These are phyloP conservation scores for Lasiosphaeria ovina DNA, from an alignment of 495 filamentous ascomycete genomes.

Conservation along the genomic window DNA sequence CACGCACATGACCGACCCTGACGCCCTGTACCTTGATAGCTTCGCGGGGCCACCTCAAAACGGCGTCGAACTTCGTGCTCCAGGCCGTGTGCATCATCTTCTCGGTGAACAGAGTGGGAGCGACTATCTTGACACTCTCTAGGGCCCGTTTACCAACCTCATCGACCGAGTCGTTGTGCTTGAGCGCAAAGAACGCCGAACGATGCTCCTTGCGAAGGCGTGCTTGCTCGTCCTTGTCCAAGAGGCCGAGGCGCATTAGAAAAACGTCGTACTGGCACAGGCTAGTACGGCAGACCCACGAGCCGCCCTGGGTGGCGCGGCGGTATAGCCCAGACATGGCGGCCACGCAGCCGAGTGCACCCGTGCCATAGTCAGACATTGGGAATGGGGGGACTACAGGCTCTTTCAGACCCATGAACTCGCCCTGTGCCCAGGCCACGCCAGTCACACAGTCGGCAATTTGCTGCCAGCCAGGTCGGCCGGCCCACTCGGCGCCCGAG, in stretches of 20 bases:
- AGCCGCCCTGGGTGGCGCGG: conserved; percentile 61
- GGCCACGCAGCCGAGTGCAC: conserved; percentile 61
- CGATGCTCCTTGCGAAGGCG: conserved; percentile 54
- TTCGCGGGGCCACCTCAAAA: conserved; percentile 51
- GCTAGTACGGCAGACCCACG: conserved; percentile 60
- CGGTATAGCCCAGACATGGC: conserved; percentile 62
- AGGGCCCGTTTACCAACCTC: conserved; percentile 66
- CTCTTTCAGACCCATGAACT: conserved; percentile 66
- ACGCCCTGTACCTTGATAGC: conserved; percentile 51
- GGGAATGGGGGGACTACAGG: conserved; percentile 80
- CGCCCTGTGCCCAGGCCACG: conserved; percentile 70
- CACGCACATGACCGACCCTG: conserved; percentile 51
- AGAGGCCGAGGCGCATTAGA: conserved; percentile 61
- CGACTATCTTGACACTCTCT: conserved; percentile 54
- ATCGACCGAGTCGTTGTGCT: conserved; percentile 71
- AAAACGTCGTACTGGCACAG: conserved; percentile 66
- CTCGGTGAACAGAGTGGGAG: conserved; percentile 49
- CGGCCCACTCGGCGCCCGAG: conserved; percentile 45
- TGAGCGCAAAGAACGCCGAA: conserved; percentile 59
- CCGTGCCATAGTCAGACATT: conserved; percentile 79
- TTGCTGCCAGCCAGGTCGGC: conserved; percentile 57
- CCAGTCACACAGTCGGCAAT: conserved; percentile 57
- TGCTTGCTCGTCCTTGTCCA: conserved; percentile 55
- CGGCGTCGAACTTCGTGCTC: conserved; percentile 49
- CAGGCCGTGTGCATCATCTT: conserved; percentile 44